Percentiles rank a stretch among this genome's conserved stretches.
These are phyloP conservation scores for Scutellaria galericulata DNA, from an alignment of 257 asterid species.

Conservation along the genomic window DNA sequence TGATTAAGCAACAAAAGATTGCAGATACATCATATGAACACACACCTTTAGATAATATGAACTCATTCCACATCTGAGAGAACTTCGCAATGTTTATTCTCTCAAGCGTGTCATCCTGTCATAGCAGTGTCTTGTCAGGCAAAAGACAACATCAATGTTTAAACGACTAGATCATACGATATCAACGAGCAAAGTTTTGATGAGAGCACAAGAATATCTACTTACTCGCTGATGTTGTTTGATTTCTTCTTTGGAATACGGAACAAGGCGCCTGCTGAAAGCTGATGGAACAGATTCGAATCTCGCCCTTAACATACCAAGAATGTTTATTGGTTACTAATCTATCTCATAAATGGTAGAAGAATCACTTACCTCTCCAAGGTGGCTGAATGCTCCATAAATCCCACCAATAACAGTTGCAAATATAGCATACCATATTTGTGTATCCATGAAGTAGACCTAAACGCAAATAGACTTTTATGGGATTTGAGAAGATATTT, in stretches of 20 bases:
- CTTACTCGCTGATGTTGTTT: slow-evolving; percentile 56
- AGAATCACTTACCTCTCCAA: slow-evolving; percentile 83
- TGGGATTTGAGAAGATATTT: slow-evolving; percentile 13
- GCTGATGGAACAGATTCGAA: slow-evolving; percentile 91
- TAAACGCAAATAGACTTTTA: slow-evolving; percentile 40
- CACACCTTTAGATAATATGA: slow-evolving; percentile 83
- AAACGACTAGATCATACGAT: background rate
- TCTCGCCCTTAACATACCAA: slow-evolving; percentile 94
- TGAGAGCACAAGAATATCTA: slow-evolving; percentile 33
- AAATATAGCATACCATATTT: slow-evolving; percentile 97
- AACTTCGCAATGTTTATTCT: slow-evolving; percentile 85
- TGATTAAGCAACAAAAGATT: no score
- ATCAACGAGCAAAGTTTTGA: slow-evolving; percentile 20
- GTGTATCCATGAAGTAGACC: slow-evolving; percentile 97
- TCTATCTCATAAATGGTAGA: slow-evolving; percentile 24
- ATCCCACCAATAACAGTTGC: slow-evolving; percentile 90
- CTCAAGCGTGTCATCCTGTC: slow-evolving; percentile 71
- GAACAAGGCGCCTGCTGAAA: slow-evolving; percentile 85
- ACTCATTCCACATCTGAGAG: slow-evolving; percentile 99
- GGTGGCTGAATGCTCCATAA: slow-evolving; percentile 97
- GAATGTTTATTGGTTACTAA: background rate
- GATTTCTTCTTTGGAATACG: slow-evolving; percentile 66
- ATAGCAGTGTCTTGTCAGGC: slow-evolving; percentile 38
- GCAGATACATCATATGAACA: no score
- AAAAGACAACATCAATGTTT: slow-evolving; percentile 11